These are phyloP conservation scores for Diaporthe helianthi DNA, from an alignment of 2,329 filamentous ascomycete genomes.

Conservation along the genomic window DNA sequence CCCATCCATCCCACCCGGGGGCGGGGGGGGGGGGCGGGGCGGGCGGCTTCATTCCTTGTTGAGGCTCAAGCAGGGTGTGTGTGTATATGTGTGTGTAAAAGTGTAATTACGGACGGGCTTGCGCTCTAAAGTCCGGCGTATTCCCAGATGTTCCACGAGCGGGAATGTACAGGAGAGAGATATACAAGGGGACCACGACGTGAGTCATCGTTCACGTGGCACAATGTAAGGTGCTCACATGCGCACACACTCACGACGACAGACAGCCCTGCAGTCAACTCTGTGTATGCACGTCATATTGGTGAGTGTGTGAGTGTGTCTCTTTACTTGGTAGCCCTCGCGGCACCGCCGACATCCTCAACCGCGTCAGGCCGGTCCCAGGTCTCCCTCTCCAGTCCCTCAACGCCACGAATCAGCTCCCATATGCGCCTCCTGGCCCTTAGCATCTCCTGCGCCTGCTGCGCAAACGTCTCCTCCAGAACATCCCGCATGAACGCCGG, in stretches of 20 bases:
- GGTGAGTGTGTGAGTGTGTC: no score
- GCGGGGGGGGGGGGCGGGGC: constrained; percentile 5
- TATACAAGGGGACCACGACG: neutral
- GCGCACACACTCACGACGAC: neutral
- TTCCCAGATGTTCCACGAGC: neutral
- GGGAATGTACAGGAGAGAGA: neutral
- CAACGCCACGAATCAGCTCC: constrained; percentile 64
- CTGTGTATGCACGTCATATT: neutral
- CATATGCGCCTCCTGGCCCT: constrained; percentile 60
- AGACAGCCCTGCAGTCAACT: neutral
- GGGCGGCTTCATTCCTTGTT: no score
- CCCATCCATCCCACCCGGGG: neutral
- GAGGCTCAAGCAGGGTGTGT: neutral
- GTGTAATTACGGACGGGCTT: neutral
- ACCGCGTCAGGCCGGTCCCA: constrained; percentile 77
- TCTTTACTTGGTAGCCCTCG: constrained; percentile 9
- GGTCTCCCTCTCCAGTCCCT: constrained; percentile 70
- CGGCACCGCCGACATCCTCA: constrained; percentile 68
- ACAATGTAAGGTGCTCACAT: neutral
- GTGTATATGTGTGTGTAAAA: neutral
- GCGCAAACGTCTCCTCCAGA: constrained; percentile 45
- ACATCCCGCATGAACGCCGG: constrained; percentile 50
- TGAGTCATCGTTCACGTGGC: neutral
- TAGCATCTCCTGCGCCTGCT: constrained; percentile 63
- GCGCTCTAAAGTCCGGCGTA: neutral